Evolutionary conservation across 352 stramenopile species (phyloP), one percentile per base, ranked within the genome.

Genomic region (Pythium brachiatum): DNA sequence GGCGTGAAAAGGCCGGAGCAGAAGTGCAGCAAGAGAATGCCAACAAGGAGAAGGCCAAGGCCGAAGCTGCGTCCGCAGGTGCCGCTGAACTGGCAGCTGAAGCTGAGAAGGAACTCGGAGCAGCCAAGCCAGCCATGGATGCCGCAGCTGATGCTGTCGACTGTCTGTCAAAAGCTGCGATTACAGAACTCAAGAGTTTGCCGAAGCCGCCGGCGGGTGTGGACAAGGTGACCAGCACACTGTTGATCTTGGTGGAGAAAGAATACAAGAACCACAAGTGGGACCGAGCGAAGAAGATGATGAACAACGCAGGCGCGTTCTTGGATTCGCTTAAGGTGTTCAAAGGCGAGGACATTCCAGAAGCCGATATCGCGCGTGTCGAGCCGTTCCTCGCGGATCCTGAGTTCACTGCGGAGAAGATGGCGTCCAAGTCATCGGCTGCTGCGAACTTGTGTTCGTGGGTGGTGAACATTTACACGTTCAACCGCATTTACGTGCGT

Each of bases 251-350:
- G 34, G 94, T 99, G 32, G 95, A 99, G 73, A 97, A 98, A 55
- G 94, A 99, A 72, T 98, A 98, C 79, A 99, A 98, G 65, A 97
- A 98, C 61, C 97, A 99, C 70, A 98, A 98, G 57, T 99, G 97
- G 97, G 95, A 99, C 57, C 87, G 91, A 20, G 97, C 97, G 36
- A 99, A 99, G 79, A 97, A 97, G 72, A 99, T 99, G 97, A 99
- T 99, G 97, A 92, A 95, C 66, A 99, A 99, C 67, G 89, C 98
- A 3, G 96, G 97, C 34, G 82, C 89, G 47, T 99, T 99, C 69
- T 86, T 98, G 41, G 89, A 95, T 38, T 79, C 89, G 21, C 74
- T 99, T 16, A 92, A 97, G 60, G 89, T 86, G 7, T 99, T 98
- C 69, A 80, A 79, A 11, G 96, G 96, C 13, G 92, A 98, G 69